Base-by-base conservation (phyloP, 805 yeast genomes). In the Candida piceae region DNA sequence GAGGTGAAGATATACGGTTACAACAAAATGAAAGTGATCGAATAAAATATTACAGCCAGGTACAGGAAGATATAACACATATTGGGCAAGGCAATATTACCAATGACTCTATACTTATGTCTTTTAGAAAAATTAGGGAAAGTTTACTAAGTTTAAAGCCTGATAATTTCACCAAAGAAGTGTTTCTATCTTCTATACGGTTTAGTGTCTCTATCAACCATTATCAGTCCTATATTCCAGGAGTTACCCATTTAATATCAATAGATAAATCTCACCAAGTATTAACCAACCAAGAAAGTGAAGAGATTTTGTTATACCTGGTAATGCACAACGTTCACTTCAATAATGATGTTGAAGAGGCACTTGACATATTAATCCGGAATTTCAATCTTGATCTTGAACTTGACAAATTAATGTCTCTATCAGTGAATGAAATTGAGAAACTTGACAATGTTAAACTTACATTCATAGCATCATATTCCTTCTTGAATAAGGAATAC, bases 1-100 rank as follows among this genome's bases (percentile, higher is more conserved):
- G 86, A 39, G 84, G 85, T 1, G 79, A 72, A 30, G 78, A 72
- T 38, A 52, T 51, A 35, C 52, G 72, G 27, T 60, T 80, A 29
- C 78, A 70, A 46, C 49, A 57, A 4, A 70, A 71, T 46, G 62
- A 62, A 3, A 34, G 38, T 4, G 72, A 69, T 8, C 59, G 84
- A 45, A 50, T 46, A 5, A 54, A 53, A 20, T 67, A 64, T 35
- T 72, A 71, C 46, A 46, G 53, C 2, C 44, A 55, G 25, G 67
- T 78, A 3, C 51, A 66, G 20, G 31, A 37, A 10, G 52, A 61
- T 15, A 28, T 50, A 21, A 18, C 45, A 31, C 33, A 39, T 2
- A 22, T 26, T 25, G 21, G 24, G 32, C 31, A 22, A 26, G 22
- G 29, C 16, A 11, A 11, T 21, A n/a, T 8, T 18, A 37, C 32